phyloP scores from a whole-genome alignment of 23 red algal genomes.

The Gracilaria vermiculophylla region DNA sequence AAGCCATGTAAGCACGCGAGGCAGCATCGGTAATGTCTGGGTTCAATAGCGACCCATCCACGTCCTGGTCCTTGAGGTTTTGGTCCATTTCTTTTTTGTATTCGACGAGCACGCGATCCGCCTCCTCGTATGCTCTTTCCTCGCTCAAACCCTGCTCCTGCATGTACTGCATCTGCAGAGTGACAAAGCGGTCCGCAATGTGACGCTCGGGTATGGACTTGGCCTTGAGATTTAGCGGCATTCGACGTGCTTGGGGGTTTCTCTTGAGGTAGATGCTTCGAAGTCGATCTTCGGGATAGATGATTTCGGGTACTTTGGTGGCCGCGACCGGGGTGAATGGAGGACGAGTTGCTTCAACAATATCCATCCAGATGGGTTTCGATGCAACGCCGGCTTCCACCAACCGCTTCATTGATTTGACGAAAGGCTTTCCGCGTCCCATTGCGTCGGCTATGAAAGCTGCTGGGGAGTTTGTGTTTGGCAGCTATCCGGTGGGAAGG shows the following conservation, averaged over 20 bases:
- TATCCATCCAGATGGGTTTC: slow-evolving; percentile 29
- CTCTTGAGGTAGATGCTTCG: slow-evolving; percentile 36
- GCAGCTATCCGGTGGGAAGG: too few species aligned
- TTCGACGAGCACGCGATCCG: neutral
- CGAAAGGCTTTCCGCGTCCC: slow-evolving; percentile 48
- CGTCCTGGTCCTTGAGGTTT: neutral
- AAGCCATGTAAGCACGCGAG: slow-evolving; percentile 29
- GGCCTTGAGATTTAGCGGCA: slow-evolving; percentile 38
- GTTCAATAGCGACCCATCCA: slow-evolving; percentile 18
- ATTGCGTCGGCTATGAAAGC: neutral
- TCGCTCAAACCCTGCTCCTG: slow-evolving; percentile 28
- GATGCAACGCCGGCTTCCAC: slow-evolving; percentile 3
- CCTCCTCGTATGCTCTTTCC: slow-evolving; percentile 34
- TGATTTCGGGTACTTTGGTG: slow-evolving; percentile 9
- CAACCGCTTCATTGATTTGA: slow-evolving; percentile 12
- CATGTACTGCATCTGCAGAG: slow-evolving; percentile 32
- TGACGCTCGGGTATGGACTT: slow-evolving; percentile 7
- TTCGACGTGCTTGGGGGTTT: slow-evolving; percentile 29
- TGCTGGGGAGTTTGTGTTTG: neutral
- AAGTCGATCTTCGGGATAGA: slow-evolving; percentile 57
- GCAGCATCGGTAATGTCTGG: neutral
- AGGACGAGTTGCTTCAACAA: slow-evolving; percentile 14
- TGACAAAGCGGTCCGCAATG: slow-evolving; percentile 35
- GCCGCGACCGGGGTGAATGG: neutral
- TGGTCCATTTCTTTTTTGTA: neutral